phyloP scores from a whole-genome alignment of 108 stramenopile genomes.

The Cyclostephanos tholiformis region DNA sequence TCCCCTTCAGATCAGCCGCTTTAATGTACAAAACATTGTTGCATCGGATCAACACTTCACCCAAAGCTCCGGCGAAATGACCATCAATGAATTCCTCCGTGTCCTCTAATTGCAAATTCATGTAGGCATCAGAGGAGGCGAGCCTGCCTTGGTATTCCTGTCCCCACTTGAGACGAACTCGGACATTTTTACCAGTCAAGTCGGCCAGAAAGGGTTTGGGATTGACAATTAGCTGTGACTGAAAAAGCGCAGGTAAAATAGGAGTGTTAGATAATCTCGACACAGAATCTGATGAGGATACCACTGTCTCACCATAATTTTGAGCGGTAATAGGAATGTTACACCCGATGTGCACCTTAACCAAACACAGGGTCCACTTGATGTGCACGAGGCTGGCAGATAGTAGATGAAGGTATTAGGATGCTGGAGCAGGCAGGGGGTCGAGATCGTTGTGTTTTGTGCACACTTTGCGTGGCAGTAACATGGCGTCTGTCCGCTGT shows the following conservation, averaged over 20 bases:
- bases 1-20: constrained; percentile 53
- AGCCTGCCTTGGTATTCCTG: constrained; percentile 96
- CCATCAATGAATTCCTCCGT: constrained; percentile 97
- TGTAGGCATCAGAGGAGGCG: constrained; percentile 93
- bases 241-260: background rate
- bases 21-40: constrained; percentile 98
- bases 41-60: constrained; percentile 97
- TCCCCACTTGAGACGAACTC: constrained; percentile 99
- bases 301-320: constrained; percentile 1
- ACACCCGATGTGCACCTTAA: background rate
- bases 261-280: background rate
- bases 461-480: no score
- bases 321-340: constrained; percentile 2
- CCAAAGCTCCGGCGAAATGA: constrained; percentile 90
- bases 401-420: no score
- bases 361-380: no score
- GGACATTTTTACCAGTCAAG: constrained; percentile 90
- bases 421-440: no score
- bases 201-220: constrained; percentile 98
- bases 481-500: background rate
- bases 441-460: no score
- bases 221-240: constrained; percentile 92
- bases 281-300: background rate
- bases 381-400: no score
- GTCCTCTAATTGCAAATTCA: constrained; percentile 92